phyloP scores from a whole-genome alignment of 2,329 filamentous ascomycete species.

The Colletotrichum godetiae region DNA sequence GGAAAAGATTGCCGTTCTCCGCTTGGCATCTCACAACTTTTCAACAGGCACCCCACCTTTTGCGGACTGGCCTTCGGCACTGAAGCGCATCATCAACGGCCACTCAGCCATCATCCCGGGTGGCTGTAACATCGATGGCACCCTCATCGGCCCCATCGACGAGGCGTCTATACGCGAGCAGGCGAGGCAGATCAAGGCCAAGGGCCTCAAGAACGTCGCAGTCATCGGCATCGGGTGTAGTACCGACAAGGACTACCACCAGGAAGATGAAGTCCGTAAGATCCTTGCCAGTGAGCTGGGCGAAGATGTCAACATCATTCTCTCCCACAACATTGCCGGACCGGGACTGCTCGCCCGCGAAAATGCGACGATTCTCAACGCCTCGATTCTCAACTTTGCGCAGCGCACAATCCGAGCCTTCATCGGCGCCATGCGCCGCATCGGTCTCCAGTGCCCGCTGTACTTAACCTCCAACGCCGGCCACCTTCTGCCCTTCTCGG shows the following conservation, averaged over 20 bases:
- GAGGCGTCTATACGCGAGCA: slow-evolving; percentile 31
- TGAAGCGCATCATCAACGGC: slow-evolving; percentile 48
- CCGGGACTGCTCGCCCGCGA: slow-evolving; percentile 59
- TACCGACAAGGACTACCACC: slow-evolving; percentile 62
- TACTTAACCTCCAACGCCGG: slow-evolving; percentile 65
- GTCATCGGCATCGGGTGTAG: slow-evolving; percentile 69
- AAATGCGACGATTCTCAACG: slow-evolving; percentile 65
- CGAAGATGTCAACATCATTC: slow-evolving; percentile 39
- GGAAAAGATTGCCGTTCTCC: slow-evolving; percentile 63
- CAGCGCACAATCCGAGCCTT: slow-evolving; percentile 58
- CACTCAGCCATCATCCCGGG: slow-evolving; percentile 37
- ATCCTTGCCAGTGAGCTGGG: slow-evolving; percentile 58
- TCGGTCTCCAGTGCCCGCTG: slow-evolving; percentile 51
- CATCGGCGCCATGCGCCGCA: slow-evolving; percentile 52
- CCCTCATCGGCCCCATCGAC: slow-evolving; percentile 35
- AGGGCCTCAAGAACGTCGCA: slow-evolving; percentile 55
- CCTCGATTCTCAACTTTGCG: slow-evolving; percentile 59
- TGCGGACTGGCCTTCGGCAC: slow-evolving; percentile 63
- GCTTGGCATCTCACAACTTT: slow-evolving; percentile 63
- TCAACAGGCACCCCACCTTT: slow-evolving; percentile 62
- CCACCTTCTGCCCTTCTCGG: slow-evolving; percentile 36
- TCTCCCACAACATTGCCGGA: slow-evolving; percentile 49
- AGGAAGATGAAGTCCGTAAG: slow-evolving; percentile 61
- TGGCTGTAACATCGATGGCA: slow-evolving; percentile 39
- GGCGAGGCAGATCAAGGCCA: slow-evolving; percentile 37